Evolutionary conservation across 139 green algal genomes (phyloP), one percentile per base, ranked within the genome.

Genomic region (Micractinium conductrix): DNA sequence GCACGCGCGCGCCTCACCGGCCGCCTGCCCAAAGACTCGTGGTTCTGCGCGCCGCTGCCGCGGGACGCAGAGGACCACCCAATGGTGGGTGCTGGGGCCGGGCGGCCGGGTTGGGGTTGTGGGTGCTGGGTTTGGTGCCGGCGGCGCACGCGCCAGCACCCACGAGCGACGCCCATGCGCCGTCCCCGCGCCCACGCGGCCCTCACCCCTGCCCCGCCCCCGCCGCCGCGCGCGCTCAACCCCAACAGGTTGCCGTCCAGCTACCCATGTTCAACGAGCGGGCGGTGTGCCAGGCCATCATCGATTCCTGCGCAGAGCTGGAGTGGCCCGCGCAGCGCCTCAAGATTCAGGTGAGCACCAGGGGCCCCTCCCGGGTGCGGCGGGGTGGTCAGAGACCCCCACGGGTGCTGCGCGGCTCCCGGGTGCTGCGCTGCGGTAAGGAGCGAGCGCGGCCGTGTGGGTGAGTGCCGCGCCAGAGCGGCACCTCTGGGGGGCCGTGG

Each of bases 251-350:
- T n/a, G 93, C 96, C 16, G 90, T 99, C 33, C 96, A 98, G 91
- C 93, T 98, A 60, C 95, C 96, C 33, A 98, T 98, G 96, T 98
- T 98, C 90, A 98, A 98, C 82, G 95, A 98, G 85, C 84, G 90
- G 22, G 89, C 89, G 19, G 91, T 95, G 40, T 98, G 95, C 86
- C 88, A 96, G 79, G 85, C 94, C 58, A 93, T 94, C 84, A 98
- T 98, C 69, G 92, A 95, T 85, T 94, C 87, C 73, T 92, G 90
- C 40, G 95, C 91, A 78, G 84, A 94, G 87, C 79, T 98, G 85
- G 75, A 92, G 24, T 98, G 95, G 95, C 95, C 95, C 16, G 53
- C 78, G 2, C 80, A 88, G 24, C 84, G 91, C 17, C 82, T 98
- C 16, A 88, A 92, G 24, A 87, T 98, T 24, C 92, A 95, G 87